Percentiles rank a stretch among this genome's conserved stretches.
Conservation (phyloP, 2,329 filamentous ascomycete species). For the Hypoxylon sp. region DNA sequence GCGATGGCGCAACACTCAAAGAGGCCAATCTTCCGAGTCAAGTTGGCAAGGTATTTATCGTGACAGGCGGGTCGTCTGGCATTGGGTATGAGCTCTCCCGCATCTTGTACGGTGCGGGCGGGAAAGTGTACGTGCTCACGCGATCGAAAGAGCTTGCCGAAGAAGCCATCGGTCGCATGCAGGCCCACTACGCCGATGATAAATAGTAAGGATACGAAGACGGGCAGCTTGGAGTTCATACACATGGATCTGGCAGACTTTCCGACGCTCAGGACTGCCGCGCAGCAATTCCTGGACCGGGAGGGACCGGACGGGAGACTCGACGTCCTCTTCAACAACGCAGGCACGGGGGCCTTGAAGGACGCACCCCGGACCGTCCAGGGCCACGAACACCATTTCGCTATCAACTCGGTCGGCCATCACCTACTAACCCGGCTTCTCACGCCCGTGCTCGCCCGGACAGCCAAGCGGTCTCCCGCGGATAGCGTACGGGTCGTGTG, state of each 20-base stretch:
- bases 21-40: slow-evolving; percentile 37
- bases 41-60: slow-evolving; percentile 52
- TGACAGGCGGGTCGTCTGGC: slow-evolving; percentile 54
- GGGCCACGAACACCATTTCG: slow-evolving; percentile 44
- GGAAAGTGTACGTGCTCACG: slow-evolving; percentile 62
- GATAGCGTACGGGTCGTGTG: slow-evolving; percentile 41
- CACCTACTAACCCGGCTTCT: slow-evolving; percentile 40
- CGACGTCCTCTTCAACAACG: slow-evolving; percentile 45
- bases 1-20: slow-evolving; percentile 31
- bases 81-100: slow-evolving; percentile 61
- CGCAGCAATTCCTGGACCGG: slow-evolving; percentile 25
- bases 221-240: slow-evolving; percentile 38
- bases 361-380: slow-evolving; percentile 35
- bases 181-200: slow-evolving; percentile 27
- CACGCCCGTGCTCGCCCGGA: slow-evolving; percentile 35
- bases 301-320: slow-evolving; percentile 33
- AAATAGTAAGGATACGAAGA: neutral
- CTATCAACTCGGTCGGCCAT: slow-evolving; percentile 37
- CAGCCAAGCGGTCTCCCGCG: slow-evolving; percentile 26
- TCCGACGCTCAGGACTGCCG: slow-evolving; percentile 31
- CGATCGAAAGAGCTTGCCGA: slow-evolving; percentile 48
- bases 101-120: slow-evolving; percentile 61
- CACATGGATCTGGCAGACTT: slow-evolving; percentile 42
- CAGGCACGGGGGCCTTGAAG: slow-evolving; percentile 38
- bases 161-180: slow-evolving; percentile 38